Conservation (phyloP, 192 early-diverging fungal species). For the Rhizophlyctis rosea region DNA sequence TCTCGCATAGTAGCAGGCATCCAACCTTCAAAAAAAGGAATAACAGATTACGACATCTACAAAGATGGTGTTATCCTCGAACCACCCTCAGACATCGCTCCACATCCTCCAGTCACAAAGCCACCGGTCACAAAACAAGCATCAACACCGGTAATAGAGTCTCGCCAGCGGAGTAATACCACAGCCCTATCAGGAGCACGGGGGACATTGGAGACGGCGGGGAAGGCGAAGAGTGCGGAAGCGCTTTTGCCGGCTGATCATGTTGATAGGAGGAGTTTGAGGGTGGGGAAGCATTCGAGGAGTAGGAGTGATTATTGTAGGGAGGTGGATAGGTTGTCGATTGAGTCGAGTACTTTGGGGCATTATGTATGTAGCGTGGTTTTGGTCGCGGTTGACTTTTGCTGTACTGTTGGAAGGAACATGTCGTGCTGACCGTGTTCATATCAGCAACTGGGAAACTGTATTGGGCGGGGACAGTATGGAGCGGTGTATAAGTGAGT, state of each 20-base stretch:
- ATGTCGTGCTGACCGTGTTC: constrained; percentile 47
- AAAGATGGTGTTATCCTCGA: background rate
- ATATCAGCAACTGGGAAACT: constrained; percentile 75
- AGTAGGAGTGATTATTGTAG: background rate
- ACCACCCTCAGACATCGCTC: no score
- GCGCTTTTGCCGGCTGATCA: no score
- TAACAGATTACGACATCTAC: background rate
- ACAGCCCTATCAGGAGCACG: no score
- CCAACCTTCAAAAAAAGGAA: background rate
- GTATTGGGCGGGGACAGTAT: constrained; percentile 88
- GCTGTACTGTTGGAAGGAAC: background rate
- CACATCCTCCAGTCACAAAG: no score
- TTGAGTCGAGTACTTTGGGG: constrained; percentile 36
- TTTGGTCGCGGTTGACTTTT: constrained; percentile 6
- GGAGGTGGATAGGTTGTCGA: constrained; percentile 1
- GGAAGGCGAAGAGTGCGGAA: no score
- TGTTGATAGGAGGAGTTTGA: background rate
- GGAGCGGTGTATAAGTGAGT: constrained; percentile 76
- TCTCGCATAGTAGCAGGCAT: constrained; percentile 55
- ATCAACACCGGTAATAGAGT: no score
- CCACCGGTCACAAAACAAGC: no score
- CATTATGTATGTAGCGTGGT: constrained; percentile 41
- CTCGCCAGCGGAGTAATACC: no score
- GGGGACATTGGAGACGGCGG: no score
- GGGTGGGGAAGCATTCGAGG: background rate